Conservation (phyloP, 2,329 filamentous ascomycete species). For the Cryoendolithus antarcticus region DNA sequence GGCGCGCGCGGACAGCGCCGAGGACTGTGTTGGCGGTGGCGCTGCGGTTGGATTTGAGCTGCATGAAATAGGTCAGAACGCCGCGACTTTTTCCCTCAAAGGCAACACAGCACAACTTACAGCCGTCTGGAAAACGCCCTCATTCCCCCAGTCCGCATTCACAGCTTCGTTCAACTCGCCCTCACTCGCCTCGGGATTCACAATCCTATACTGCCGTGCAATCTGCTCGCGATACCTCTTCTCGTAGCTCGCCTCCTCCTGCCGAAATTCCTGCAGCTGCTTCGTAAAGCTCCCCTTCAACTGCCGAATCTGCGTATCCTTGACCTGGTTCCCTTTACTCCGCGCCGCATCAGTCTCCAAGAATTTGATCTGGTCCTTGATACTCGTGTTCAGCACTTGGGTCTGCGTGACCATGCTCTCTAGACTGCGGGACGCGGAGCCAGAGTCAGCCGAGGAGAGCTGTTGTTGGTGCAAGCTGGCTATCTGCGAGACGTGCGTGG, state of each 20-base stretch:
- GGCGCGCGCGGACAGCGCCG: slow-evolving; percentile 66
- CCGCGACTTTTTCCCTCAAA: background rate
- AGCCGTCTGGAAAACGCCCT: slow-evolving; percentile 72
- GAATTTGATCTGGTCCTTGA: slow-evolving; percentile 67
- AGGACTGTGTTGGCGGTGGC: slow-evolving; percentile 62
- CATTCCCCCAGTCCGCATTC: slow-evolving; percentile 60
- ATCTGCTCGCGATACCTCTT: slow-evolving; percentile 66
- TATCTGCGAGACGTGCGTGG: slow-evolving; percentile 55
- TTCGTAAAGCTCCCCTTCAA: slow-evolving; percentile 62
- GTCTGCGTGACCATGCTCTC: slow-evolving; percentile 58
- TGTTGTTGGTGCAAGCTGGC: slow-evolving; percentile 59
- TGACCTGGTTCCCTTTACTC: slow-evolving; percentile 51
- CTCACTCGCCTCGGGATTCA: slow-evolving; percentile 57
- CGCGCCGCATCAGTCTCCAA: slow-evolving; percentile 59
- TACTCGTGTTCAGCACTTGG: slow-evolving; percentile 59
- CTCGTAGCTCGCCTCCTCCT: slow-evolving; percentile 59
- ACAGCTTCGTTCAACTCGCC: slow-evolving; percentile 57
- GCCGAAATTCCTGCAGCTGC: slow-evolving; percentile 57
- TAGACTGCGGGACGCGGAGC: slow-evolving; percentile 39
- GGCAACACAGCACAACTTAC: slow-evolving; percentile 38
- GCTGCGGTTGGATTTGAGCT: slow-evolving; percentile 65
- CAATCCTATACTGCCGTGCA: slow-evolving; percentile 66
- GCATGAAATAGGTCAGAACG: slow-evolving; percentile 6
- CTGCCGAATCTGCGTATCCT: slow-evolving; percentile 56
- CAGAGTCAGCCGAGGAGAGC: slow-evolving; percentile 50